Conservation (phyloP, 108 stramenopile species). For the Discostella stelligeroides region DNA sequence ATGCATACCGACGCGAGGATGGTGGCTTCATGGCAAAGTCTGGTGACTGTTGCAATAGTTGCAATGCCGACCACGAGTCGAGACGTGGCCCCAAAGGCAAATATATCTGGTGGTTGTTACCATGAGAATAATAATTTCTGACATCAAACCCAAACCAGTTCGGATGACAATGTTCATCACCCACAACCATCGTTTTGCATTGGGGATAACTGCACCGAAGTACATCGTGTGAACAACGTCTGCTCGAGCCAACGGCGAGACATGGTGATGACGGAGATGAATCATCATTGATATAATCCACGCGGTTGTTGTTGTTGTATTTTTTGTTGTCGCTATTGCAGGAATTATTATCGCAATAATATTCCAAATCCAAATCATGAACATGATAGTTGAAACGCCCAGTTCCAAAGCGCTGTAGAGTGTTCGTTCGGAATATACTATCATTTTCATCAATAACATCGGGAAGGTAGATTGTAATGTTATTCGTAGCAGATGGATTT, state of each 20-base stretch:
- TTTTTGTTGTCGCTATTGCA: too few relatives aligned
- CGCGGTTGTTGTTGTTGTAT: too few relatives aligned
- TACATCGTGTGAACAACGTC: background rate
- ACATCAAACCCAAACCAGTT: slow-evolving; percentile 15
- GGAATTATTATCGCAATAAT: too few relatives aligned
- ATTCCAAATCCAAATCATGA: too few relatives aligned
- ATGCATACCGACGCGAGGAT: slow-evolving; percentile 21
- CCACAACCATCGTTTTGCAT: slow-evolving; percentile 26
- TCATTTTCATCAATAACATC: too few relatives aligned
- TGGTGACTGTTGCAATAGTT: background rate
- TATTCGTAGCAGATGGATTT: too few relatives aligned
- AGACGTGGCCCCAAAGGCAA: slow-evolving; percentile 35
- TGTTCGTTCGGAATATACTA: too few relatives aligned
- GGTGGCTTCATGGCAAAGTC: slow-evolving; percentile 2
- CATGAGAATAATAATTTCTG: slow-evolving; percentile 17
- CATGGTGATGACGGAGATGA: too few relatives aligned
- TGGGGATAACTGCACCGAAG: slow-evolving; percentile 1
- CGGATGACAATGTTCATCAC: slow-evolving; percentile 36
- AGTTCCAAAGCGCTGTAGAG: slow-evolving; percentile 4
- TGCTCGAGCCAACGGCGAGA: background rate
- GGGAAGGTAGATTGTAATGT: too few relatives aligned
- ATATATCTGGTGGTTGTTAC: slow-evolving; percentile 11
- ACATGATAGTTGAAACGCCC: slow-evolving; percentile 1
- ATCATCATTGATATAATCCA: too few relatives aligned
- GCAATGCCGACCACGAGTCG: slow-evolving; percentile 27